Evolutionary conservation across 805 yeast species (phyloP), one percentile per base, ranked within the genome.

Genomic region (Kodamaea jinghongensis): DNA sequence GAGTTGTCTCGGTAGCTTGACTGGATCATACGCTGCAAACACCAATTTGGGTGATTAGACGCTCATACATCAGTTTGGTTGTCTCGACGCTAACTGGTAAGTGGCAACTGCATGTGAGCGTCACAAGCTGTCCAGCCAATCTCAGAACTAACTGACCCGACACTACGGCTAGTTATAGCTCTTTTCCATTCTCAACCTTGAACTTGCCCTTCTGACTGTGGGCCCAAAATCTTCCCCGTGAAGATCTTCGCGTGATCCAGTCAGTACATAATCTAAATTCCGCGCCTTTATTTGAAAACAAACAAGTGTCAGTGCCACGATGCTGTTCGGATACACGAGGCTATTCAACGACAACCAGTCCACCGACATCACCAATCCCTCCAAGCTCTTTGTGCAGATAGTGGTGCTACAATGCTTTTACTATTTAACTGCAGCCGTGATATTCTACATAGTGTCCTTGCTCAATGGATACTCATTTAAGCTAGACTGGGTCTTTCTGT

Each of bases 361-460:
- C 1, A 50, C 58, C 14, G 67, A 61, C 33, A 53, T 54, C 27
- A 60, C 59, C 16, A 63, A 55, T 45, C 70, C 70, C 4, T 51
- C 63, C 2, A 61, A 60, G 44, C 49, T 64, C 6, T 63, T 80
- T 34, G 56, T 78, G 31, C 98, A 91, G 60, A 91, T 91, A 13
- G 59, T 88, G 4, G 65, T 86, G 15, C 63, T 91, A 17, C 99
- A 91, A 58, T 55, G 78, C 27, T 79, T 86, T 43, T 90, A 90
- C 63, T 91, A 91, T 54, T 52, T 75, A 4, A 76, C 87, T 2
- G 96, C 96, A 1, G 56, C 76, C 1, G 55, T 83, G 5, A 60
- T 87, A 31, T 83, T 89, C 47, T 77, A 75, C 45, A 65, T 82
- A 28, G 75, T 85, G 38, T 78, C 89, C 2, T 66, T 77, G 38